Evolutionary conservation across 2,329 filamentous ascomycete species (phyloP).

Genomic region (Sclerotiophoma versabilis): DNA sequence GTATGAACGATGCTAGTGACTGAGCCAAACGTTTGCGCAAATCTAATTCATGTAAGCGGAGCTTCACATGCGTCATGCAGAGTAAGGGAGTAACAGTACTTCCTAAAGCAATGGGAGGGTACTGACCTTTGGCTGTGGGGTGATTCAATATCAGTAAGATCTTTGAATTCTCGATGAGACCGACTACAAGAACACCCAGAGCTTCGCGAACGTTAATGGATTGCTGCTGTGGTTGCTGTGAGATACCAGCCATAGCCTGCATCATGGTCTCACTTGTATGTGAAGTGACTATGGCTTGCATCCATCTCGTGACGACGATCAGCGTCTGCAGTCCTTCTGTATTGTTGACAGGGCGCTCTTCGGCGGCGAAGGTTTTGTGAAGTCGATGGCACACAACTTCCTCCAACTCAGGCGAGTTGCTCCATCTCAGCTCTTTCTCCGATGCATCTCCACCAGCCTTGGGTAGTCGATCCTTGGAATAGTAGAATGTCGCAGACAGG

Average conservation of each 20-base stretch:
- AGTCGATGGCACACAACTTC: conserved; percentile 49
- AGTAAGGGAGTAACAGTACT: too few species aligned
- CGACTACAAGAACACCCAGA: conserved; percentile 68
- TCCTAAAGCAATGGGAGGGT: not conserved
- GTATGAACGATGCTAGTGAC: conserved; percentile 43
- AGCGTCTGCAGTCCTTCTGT: conserved; percentile 42
- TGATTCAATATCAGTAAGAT: conserved; percentile 63
- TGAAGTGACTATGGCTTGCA: conserved; percentile 50
- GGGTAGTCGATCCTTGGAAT: conserved; percentile 44
- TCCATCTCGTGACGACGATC: conserved; percentile 45
- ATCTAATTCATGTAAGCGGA: conserved; percentile 31
- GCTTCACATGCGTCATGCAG: not conserved
- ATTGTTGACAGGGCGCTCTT: conserved; percentile 42
- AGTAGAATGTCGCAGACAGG: conserved; percentile 41
- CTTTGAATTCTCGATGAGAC: conserved; percentile 66
- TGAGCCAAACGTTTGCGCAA: conserved; percentile 42
- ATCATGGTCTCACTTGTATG: conserved; percentile 50
- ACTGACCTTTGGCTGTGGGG: conserved; percentile 60
- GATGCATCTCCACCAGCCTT: conserved; percentile 28
- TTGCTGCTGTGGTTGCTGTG: conserved; percentile 60
- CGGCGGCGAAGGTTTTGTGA: conserved; percentile 43
- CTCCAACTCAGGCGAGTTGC: conserved; percentile 47
- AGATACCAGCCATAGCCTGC: conserved; percentile 49
- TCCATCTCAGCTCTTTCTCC: conserved; percentile 35
- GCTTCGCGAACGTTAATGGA: conserved; percentile 70